Conservation (phyloP, 768 basidiomycete species). For the Cystofilobasidium capitatum region DNA sequence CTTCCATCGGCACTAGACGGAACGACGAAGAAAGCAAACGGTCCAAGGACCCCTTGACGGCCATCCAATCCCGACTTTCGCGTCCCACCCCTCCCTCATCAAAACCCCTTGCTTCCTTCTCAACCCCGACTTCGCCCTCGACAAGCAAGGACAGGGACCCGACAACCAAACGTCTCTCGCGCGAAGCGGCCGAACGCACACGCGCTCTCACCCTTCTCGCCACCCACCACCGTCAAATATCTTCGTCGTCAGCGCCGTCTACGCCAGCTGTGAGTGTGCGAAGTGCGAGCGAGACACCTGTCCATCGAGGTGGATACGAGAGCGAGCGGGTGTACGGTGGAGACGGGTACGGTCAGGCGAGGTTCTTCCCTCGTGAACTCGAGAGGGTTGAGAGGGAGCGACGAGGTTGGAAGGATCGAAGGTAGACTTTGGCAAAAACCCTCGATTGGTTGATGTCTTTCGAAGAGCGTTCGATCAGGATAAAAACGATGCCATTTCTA, state of each 20-base stretch:
- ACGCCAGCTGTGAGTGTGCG: slow-evolving; percentile 16
- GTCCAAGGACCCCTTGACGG: slow-evolving; percentile 18
- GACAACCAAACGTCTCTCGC: slow-evolving; percentile 6
- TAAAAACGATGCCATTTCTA: too few relatives aligned
- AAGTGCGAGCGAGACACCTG: not conserved
- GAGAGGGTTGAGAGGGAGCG: slow-evolving; percentile 3
- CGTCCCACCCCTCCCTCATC: not conserved
- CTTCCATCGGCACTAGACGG: too few relatives aligned
- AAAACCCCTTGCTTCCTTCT: not conserved
- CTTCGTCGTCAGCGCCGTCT: not conserved
- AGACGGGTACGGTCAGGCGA: slow-evolving; percentile 14
- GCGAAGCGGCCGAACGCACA: slow-evolving; percentile 14
- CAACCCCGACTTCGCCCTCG: not conserved
- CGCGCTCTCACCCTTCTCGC: slow-evolving; percentile 15
- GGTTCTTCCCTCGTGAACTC: slow-evolving; percentile 12
- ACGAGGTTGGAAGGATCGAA: too few relatives aligned
- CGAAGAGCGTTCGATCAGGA: too few relatives aligned
- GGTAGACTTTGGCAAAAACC: not conserved
- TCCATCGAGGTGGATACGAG: not conserved
- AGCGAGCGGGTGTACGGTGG: slow-evolving; percentile 7
- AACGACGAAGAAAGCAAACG: slow-evolving; percentile 9
- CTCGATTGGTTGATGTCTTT: not conserved
- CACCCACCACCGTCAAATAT: not conserved
- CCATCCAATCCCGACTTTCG: slow-evolving; percentile 14
- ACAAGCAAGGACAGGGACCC: not conserved